Percentiles rank a stretch among this genome's conserved stretches.
Conservation (phyloP, 2,329 filamentous ascomycete genomes). For the Sporothrix brasiliensis region DNA sequence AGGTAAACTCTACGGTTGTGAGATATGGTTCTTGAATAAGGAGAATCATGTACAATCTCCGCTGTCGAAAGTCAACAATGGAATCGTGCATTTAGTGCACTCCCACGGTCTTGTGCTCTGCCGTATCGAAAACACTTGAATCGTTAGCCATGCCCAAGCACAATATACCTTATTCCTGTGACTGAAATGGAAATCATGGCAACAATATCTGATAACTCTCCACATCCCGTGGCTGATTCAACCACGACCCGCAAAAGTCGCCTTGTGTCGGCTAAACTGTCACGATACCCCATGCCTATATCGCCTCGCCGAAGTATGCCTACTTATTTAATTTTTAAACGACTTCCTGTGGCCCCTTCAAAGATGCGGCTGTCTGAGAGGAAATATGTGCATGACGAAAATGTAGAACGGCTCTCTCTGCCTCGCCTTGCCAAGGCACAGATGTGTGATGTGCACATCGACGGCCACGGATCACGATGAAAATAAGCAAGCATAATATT, state of each 20-base stretch:
- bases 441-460: background rate
- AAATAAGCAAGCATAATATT: too few species aligned
- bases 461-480: background rate
- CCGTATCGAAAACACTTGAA: background rate
- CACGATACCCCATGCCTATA: background rate
- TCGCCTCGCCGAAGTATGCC: background rate
- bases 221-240: slow-evolving; percentile 1
- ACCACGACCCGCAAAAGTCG: background rate
- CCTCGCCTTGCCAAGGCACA: too few species aligned
- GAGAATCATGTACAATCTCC: too few species aligned
- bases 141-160: background rate
- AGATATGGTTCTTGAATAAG: too few species aligned
- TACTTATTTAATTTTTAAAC: background rate
- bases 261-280: slow-evolving; percentile 7
- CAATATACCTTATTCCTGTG: background rate
- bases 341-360: background rate
- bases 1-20: too few species aligned
- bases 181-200: too few species aligned
- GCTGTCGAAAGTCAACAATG: background rate
- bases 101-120: background rate
- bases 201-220: background rate
- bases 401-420: background rate
- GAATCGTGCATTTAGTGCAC: background rate
- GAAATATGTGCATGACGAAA: background rate
- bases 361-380: background rate